Evolutionary conservation across 225 moss, liverwort and hornwort genomes (phyloP), one percentile per base, ranked within the genome.

Genomic region (Anthoceros angustus): DNA sequence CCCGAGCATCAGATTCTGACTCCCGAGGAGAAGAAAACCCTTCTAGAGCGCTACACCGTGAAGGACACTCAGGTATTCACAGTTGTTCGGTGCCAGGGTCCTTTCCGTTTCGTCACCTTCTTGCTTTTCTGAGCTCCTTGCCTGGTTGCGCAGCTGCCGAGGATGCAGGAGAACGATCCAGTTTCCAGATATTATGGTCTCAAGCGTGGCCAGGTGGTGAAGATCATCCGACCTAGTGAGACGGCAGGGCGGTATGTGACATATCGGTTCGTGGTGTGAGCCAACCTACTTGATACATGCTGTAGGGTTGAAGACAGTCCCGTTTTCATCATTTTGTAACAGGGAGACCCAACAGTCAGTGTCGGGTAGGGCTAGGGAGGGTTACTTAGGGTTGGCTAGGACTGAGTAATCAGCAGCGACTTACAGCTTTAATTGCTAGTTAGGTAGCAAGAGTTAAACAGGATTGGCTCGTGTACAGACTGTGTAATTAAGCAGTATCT

Each of bases 81-180:
- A 0, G 40, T 46, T 64, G 50, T 24, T 41, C 5, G 18, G 39
- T 2, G 39, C 26, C 7, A 5, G 42, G 20, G 39, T 14, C 7
- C 25, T 16, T 43, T 25, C 39, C 20, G 15, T 14, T 42, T 25
- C 2, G 9, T 18, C n/a, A 25, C 32, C 25, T 0, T 21, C n/a
- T 40, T 40, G 70, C 5, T 41, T 64, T 26, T 14, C 39, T 64
- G 42, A 38, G 24, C 48, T 49, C 67, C 42, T 61, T 55, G n/a
- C 55, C 50, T 42, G 16, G 72, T 41, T 61, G 20, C 23, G 67
- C 80, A 93, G 93, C 81, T 94, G 67, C 94, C 94, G 41, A 78
- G 94, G 25, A 94, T 94, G 87, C 94, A 94, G 77, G 90, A 90
- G 70, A 90, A 88, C 62, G 94, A 94, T 63, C 94, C 94, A 45